A percentile compares a stretch with the other conserved stretches of the same genome.
Evolutionary conservation across 257 asterid species (phyloP).

Genomic region (Solanum medicagineum): DNA sequence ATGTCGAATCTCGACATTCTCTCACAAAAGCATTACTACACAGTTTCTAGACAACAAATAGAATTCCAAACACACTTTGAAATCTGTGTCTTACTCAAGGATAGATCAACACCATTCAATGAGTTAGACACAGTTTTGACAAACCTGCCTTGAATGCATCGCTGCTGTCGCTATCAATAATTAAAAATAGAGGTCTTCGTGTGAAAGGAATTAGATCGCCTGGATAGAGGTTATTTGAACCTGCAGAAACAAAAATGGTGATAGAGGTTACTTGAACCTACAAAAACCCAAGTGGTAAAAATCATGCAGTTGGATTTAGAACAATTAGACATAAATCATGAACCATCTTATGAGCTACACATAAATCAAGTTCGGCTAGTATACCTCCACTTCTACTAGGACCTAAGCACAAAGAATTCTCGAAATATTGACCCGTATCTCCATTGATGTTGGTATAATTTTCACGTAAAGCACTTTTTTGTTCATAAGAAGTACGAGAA

Average conservation of each 20-base stretch:
- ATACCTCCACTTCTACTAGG: constrained; percentile 79
- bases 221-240: constrained; percentile 72
- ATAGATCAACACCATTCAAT: neutral
- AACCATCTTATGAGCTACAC: neutral
- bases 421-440: constrained; percentile 37
- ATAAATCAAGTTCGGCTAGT: neutral
- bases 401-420: constrained; percentile 57
- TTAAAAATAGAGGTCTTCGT: constrained; percentile 78
- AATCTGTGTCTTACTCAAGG: neutral
- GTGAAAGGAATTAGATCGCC: constrained; percentile 94
- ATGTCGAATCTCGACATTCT: neutral
- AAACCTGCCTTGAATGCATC: constrained; percentile 99
- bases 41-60: neutral
- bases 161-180: constrained; percentile 89
- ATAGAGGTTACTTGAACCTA: constrained; percentile 74
- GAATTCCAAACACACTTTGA: neutral
- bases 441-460: constrained; percentile 37
- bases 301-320: neutral
- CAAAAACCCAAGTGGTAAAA: constrained; percentile 1
- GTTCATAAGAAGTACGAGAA: constrained; percentile 31
- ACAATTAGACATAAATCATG: neutral
- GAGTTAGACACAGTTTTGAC: constrained; percentile 45
- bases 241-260: constrained; percentile 28
- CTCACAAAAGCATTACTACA: neutral
- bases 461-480: constrained; percentile 30